Percentiles rank a stretch among this genome's conserved stretches.
Conservation (phyloP, 2,329 filamentous ascomycete genomes). For the Phialophora tarda region DNA sequence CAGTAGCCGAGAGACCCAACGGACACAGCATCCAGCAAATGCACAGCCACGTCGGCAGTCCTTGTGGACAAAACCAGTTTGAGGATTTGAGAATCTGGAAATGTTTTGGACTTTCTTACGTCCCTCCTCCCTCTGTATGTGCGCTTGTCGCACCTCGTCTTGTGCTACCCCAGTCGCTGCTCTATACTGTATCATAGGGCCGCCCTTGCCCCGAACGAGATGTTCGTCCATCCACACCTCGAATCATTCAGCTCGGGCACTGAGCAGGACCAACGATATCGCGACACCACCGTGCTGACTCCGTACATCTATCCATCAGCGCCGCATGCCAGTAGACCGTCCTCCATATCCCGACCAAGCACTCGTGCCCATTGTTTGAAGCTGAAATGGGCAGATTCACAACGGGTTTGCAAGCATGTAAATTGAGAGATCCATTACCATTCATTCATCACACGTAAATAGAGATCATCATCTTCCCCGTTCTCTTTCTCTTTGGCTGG, state of each 20-base stretch:
- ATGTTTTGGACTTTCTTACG: constrained; percentile 1
- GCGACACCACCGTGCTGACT: constrained; percentile 4
- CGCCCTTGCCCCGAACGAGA: background rate
- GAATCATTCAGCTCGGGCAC: background rate
- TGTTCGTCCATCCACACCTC: background rate
- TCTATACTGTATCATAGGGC: background rate
- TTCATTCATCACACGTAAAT: constrained; percentile 28
- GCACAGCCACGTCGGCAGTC: background rate
- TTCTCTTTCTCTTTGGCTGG: constrained; percentile 7
- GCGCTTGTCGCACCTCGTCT: background rate
- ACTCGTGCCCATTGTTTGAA: constrained; percentile 1
- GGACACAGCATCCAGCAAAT: background rate
- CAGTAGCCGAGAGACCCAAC: background rate
- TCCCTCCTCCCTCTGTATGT: background rate
- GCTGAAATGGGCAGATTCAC: background rate
- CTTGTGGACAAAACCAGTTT: background rate
- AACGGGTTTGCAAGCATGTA: constrained; percentile 12
- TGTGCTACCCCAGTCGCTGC: background rate
- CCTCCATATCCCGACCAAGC: constrained; percentile 6
- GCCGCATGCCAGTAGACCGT: background rate
- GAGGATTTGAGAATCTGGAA: background rate
- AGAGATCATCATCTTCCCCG: constrained; percentile 9
- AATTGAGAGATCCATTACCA: constrained; percentile 25
- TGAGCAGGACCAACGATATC: background rate
- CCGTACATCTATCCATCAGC: constrained; percentile 2